Conservation (phyloP, 2,329 filamentous ascomycete genomes). For the Xylaria sp. region DNA sequence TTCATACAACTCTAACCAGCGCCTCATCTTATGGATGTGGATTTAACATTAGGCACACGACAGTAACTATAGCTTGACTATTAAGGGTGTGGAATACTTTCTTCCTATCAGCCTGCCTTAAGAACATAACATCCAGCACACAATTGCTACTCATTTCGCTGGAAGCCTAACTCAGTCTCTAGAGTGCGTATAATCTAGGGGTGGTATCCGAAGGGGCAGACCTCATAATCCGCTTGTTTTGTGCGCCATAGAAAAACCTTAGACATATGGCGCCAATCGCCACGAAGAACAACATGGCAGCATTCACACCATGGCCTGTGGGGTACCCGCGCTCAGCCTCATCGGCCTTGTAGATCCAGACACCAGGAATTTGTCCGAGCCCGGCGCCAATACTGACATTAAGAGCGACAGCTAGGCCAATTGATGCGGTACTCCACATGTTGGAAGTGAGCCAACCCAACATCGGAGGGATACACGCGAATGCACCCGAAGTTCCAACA, state of each 20-base stretch:
- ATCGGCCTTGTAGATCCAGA: conserved; percentile 77
- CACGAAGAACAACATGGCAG: conserved; percentile 55
- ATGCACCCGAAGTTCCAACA: conserved; percentile 72
- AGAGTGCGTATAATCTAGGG: conserved; percentile 55
- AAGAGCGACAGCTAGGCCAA: conserved; percentile 75
- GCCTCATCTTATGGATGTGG: neutral
- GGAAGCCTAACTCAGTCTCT: conserved; percentile 6
- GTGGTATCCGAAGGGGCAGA: conserved; percentile 49
- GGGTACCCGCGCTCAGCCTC: conserved; percentile 72
- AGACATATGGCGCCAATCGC: conserved; percentile 51
- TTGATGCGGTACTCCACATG: conserved; percentile 71
- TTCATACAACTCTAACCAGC: neutral
- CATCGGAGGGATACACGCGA: conserved; percentile 75
- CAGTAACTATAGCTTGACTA: neutral
- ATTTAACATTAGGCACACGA: neutral
- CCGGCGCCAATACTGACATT: conserved; percentile 75
- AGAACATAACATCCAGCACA: neutral
- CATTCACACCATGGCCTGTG: conserved; percentile 71
- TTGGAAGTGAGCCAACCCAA: conserved; percentile 77
- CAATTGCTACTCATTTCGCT: neutral
- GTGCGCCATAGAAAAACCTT: conserved; percentile 65
- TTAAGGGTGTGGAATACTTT: neutral
- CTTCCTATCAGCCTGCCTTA: conserved; percentile 2
- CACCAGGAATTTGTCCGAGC: conserved; percentile 76
- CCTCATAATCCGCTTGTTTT: conserved; percentile 53